phyloP scores from a whole-genome alignment of 2,329 filamentous ascomycete genomes.

The Raffaelea albimanens region DNA sequence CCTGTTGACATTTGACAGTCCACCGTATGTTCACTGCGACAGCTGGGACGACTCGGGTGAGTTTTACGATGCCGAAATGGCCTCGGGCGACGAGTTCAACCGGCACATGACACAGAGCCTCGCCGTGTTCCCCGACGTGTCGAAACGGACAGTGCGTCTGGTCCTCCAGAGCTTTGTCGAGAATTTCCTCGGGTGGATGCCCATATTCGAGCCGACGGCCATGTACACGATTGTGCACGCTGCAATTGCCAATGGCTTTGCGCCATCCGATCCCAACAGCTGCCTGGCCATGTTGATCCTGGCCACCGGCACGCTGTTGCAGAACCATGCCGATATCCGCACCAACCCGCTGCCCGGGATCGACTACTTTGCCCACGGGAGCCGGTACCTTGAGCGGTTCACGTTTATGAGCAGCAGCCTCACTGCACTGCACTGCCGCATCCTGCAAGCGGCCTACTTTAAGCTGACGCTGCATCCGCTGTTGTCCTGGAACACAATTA shows the following conservation, averaged over 20 bases:
- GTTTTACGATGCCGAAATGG: constrained; percentile 11
- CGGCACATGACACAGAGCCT: constrained; percentile 2
- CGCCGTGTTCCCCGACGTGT: constrained; percentile 6
- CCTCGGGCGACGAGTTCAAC: constrained; percentile 7
- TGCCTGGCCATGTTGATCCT: constrained; percentile 10
- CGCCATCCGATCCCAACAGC: constrained; percentile 6
- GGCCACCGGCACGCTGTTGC: constrained; percentile 8
- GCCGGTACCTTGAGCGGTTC: constrained; percentile 6
- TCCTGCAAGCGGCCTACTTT: constrained; percentile 11
- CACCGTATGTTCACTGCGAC: constrained; percentile 6
- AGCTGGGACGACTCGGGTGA: constrained; percentile 11
- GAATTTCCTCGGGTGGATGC: constrained; percentile 9
- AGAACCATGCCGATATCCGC: constrained; percentile 6
- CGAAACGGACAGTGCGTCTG: constrained; percentile 5
- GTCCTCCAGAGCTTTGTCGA: constrained; percentile 9
- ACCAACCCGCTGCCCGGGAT: constrained; percentile 6
- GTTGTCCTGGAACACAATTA: constrained; percentile 10
- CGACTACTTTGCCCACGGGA: constrained; percentile 9
- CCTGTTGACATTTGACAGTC: constrained; percentile 7
- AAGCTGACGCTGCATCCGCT: constrained; percentile 8
- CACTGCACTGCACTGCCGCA: constrained; percentile 9
- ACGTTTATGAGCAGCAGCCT: constrained; percentile 7
- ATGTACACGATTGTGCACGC: constrained; percentile 6
- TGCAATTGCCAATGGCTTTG: constrained; percentile 2
- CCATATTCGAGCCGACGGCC: constrained; percentile 2